Conservation (phyloP, 345 rosid genomes). For the Citrus mangshanensis region DNA sequence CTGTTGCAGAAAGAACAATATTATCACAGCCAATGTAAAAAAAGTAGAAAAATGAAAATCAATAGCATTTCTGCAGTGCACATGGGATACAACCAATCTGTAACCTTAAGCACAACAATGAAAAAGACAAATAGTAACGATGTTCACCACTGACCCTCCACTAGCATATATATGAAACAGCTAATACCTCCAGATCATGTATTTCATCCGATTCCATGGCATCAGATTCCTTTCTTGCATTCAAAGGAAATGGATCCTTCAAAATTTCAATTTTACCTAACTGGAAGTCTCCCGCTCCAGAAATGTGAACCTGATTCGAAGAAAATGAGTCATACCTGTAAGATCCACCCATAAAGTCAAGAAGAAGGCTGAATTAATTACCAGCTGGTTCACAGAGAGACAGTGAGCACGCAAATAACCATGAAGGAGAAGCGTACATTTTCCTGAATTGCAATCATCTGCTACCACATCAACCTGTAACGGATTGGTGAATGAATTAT, state of each 20-base stretch:
- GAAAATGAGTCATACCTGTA: slow-evolving; percentile 15
- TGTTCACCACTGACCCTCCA: background rate
- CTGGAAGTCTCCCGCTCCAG: slow-evolving; percentile 91
- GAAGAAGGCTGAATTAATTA: slow-evolving; percentile 25
- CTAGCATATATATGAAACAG: background rate
- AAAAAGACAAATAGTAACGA: background rate
- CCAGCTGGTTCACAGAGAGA: slow-evolving; percentile 90
- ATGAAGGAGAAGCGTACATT: slow-evolving; percentile 62
- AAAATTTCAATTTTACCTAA: slow-evolving; percentile 70
- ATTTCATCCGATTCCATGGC: slow-evolving; percentile 71
- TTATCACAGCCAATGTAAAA: background rate
- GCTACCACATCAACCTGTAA: slow-evolving; percentile 54
- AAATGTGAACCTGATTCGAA: slow-evolving; percentile 64
- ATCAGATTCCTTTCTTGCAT: slow-evolving; percentile 52
- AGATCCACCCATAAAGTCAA: slow-evolving; percentile 14
- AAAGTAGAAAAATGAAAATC: background rate
- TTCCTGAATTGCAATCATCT: slow-evolving; percentile 50
- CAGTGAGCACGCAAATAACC: slow-evolving; percentile 71
- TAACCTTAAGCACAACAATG: background rate
- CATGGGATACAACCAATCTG: background rate
- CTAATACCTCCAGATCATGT: slow-evolving; percentile 55
- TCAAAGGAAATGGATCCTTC: slow-evolving; percentile 74
- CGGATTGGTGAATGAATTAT: background rate
- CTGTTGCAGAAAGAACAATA: background rate
- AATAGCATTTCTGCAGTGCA: background rate